Evolutionary conservation across 352 stramenopile genomes (phyloP).

Genomic region (Phytopythium ostracodes): DNA sequence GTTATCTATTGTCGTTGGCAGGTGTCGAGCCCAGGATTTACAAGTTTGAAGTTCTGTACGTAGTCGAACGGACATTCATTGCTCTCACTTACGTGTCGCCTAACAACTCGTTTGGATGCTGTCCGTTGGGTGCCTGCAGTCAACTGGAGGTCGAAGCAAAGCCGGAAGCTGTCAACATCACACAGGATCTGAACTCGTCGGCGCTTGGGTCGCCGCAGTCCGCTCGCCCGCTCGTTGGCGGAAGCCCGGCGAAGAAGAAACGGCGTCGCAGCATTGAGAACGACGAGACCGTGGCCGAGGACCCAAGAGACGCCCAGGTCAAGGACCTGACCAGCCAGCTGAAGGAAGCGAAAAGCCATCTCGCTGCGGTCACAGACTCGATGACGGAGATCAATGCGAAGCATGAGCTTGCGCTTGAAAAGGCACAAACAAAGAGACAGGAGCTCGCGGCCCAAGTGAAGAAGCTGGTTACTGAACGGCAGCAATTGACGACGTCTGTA

Average conservation of each 20-base stretch:
- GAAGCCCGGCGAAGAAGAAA: constrained; percentile 12
- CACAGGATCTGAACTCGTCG: constrained; percentile 13
- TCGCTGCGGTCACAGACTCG: background rate
- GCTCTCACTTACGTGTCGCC: too few relatives aligned
- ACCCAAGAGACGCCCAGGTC: background rate
- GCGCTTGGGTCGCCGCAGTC: constrained; percentile 10
- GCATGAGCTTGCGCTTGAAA: constrained; percentile 12
- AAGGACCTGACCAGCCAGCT: background rate
- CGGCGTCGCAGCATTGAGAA: constrained; percentile 18
- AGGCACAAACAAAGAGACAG: constrained; percentile 17
- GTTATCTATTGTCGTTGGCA: background rate
- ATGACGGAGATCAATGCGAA: background rate
- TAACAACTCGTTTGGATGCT: constrained; percentile 2
- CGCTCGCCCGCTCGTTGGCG: background rate
- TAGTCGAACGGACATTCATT: constrained; percentile 1
- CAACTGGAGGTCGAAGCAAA: constrained; percentile 7
- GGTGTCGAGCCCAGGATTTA: constrained; percentile 42
- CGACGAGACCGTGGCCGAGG: constrained; percentile 9
- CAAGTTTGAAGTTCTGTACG: constrained; percentile 68
- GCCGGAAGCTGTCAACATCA: constrained; percentile 9
- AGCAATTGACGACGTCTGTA: constrained; percentile 17
- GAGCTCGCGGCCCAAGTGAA: constrained; percentile 15
- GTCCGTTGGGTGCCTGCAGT: background rate
- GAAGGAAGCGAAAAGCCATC: background rate
- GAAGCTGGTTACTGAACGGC: constrained; percentile 17